Evolutionary conservation across 2,329 filamentous ascomycete genomes (phyloP).

Genomic region (Penicillium italicum): DNA sequence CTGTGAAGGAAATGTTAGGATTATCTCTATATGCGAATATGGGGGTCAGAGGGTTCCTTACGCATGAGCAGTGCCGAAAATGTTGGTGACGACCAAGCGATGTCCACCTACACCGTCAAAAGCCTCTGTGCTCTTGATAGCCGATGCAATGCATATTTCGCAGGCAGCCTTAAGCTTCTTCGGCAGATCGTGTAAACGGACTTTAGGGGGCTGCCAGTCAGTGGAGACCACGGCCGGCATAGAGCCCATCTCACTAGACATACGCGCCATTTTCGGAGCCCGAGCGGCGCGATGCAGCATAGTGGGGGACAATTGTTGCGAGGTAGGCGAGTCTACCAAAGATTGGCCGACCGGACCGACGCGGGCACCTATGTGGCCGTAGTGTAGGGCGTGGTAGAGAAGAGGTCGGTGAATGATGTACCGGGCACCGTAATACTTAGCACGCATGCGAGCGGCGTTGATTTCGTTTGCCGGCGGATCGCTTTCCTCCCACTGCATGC

Average conservation of each 20-base stretch:
- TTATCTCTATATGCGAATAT: not conserved
- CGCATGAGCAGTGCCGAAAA: conserved; percentile 10
- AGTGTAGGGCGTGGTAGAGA: conserved; percentile 57
- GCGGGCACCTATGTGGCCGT: conserved; percentile 41
- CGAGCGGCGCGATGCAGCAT: conserved; percentile 25
- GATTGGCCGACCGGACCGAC: conserved; percentile 12
- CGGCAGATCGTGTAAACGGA: conserved; percentile 31
- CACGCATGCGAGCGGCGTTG: conserved; percentile 75
- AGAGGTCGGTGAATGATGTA: conserved; percentile 87
- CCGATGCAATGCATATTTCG: conserved; percentile 2
- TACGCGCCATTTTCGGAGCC: conserved; percentile 30
- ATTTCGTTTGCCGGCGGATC: conserved; percentile 73
- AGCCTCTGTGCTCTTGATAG: conserved; percentile 4
- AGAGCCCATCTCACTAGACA: conserved; percentile 36
- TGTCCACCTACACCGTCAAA: conserved; percentile 7
- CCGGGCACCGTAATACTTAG: conserved; percentile 90
- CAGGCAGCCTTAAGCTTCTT: conserved; percentile 35
- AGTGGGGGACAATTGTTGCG: conserved; percentile 38
- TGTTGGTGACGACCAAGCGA: conserved; percentile 7
- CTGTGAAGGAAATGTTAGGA: conserved; percentile 47
- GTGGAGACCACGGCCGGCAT: conserved; percentile 12
- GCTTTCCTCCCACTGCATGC: conserved; percentile 61
- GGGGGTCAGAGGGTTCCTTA: not conserved
- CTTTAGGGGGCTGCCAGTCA: conserved; percentile 19
- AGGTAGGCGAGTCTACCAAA: conserved; percentile 34